Percentiles rank a stretch among this genome's conserved stretches.
phyloP scores from a whole-genome alignment of 805 yeast genomes.

The Candida pseudoglaebosa region DNA sequence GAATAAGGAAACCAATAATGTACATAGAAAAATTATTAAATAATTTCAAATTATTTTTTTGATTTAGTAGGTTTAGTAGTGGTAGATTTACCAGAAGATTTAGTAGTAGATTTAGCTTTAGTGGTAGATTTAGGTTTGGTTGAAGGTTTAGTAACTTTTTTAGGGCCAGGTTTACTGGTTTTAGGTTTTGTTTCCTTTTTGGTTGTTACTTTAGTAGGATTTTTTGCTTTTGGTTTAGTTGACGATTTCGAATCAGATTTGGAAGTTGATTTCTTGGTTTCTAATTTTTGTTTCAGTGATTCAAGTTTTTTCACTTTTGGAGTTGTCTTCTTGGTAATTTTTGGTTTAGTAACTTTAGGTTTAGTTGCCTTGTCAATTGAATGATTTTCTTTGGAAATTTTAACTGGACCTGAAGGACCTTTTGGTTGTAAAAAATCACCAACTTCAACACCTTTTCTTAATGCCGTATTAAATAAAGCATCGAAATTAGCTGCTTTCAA shows the following conservation, averaged over 20 bases:
- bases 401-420: constrained; percentile 86
- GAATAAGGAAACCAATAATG: constrained; percentile 2
- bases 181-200: constrained; percentile 17
- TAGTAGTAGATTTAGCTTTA: constrained; percentile 4
- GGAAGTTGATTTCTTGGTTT: constrained; percentile 14
- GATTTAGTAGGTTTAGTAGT: constrained; percentile 6
- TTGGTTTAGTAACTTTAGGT: constrained; percentile 17
- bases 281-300: constrained; percentile 14
- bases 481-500: constrained; percentile 65
- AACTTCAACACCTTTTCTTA: constrained; percentile 75
- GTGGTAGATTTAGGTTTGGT: constrained; percentile 5
- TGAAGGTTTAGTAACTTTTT: constrained; percentile 13
- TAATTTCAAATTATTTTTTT: neutral
- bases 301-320: constrained; percentile 22
- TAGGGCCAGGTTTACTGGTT: constrained; percentile 11
- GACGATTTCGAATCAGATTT: constrained; percentile 16
- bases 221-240: constrained; percentile 18
- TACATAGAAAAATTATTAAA: neutral
- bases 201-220: constrained; percentile 17
- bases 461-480: constrained; percentile 68
- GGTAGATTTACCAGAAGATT: constrained; percentile 7
- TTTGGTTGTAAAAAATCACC: constrained; percentile 81
- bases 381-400: constrained; percentile 48
- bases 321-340: constrained; percentile 18
- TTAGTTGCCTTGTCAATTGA: constrained; percentile 23